Percentiles rank a stretch among this genome's conserved stretches.
phyloP scores from a whole-genome alignment of 441 rosid genomes.

The Arabidopsis hybrid region DNA sequence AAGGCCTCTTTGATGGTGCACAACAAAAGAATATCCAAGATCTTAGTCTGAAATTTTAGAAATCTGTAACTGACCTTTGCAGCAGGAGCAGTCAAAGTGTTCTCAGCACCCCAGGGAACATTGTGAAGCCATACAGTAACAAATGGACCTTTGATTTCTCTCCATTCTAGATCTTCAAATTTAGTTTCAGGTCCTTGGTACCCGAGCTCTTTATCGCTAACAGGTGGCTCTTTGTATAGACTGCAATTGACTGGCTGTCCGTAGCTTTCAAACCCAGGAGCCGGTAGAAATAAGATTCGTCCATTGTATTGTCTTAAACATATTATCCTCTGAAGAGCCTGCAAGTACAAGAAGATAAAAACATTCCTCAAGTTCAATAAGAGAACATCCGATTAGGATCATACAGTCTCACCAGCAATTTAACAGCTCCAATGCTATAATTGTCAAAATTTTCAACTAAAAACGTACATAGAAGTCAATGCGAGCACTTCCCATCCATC shows the following conservation, averaged over 20 bases:
- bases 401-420: neutral
- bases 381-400: neutral
- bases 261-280: slow-evolving; percentile 77
- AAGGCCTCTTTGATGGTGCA: neutral
- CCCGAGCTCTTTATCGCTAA: slow-evolving; percentile 43
- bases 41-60: neutral
- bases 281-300: slow-evolving; percentile 70
- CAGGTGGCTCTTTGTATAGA: slow-evolving; percentile 42
- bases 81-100: slow-evolving; percentile 80
- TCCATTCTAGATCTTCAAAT: slow-evolving; percentile 60
- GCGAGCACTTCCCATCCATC: slow-evolving; percentile 96
- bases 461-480: slow-evolving; percentile 80
- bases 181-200: slow-evolving; percentile 67
- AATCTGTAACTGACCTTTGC: slow-evolving; percentile 69
- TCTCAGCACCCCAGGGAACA: slow-evolving; percentile 91
- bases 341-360: slow-evolving; percentile 4
- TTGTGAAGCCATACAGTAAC: slow-evolving; percentile 93
- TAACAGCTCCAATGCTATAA: neutral
- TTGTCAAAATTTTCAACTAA: slow-evolving; percentile 1
- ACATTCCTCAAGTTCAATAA: neutral
- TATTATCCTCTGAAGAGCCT: slow-evolving; percentile 80
- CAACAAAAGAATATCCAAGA: slow-evolving; percentile 2
- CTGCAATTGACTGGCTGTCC: slow-evolving; percentile 63
- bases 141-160: slow-evolving; percentile 77
- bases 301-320: slow-evolving; percentile 74